These are phyloP conservation scores for Aspergillus sclerotioniger DNA, from an alignment of 495 filamentous ascomycete species.

Conservation along the genomic window DNA sequence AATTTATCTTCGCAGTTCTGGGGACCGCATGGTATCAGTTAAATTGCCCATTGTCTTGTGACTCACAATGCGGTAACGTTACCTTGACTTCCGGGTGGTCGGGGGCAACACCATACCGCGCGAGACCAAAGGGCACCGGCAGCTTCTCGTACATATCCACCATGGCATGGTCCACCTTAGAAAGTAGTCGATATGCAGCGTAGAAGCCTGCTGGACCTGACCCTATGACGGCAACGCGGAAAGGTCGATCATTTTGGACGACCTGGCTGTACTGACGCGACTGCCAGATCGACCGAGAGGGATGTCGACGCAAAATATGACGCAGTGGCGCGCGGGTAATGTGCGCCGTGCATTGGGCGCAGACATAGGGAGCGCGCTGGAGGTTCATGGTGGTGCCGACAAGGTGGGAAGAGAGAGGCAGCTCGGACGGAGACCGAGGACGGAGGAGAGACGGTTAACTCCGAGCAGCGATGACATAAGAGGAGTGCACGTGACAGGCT, in stretches of 20 bases:
- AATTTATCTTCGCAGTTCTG: conserved; percentile 96
- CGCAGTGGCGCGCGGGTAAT: conserved; percentile 14
- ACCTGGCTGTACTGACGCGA: conserved; percentile 34
- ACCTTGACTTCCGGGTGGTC: conserved; percentile 99
- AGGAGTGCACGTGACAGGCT: conserved; percentile 28
- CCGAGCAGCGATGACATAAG: conserved; percentile 3
- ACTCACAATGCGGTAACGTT: conserved; percentile 18
- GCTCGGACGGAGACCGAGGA: neutral
- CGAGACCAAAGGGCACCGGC: conserved; percentile 88
- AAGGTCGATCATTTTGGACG: conserved; percentile 48
- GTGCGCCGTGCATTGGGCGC: conserved; percentile 34
- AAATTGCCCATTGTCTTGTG: neutral
- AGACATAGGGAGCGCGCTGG: conserved; percentile 29
- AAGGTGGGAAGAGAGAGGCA: neutral
- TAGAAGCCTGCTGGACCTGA: conserved; percentile 98
- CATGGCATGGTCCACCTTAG: conserved; percentile 63
- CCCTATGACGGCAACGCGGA: conserved; percentile 84
- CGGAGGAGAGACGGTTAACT: neutral
- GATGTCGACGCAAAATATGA: conserved; percentile 3
- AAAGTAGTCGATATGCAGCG: conserved; percentile 78
- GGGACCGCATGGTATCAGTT: neutral
- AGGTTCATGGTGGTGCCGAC: conserved; percentile 26
- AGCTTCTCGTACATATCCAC: conserved; percentile 97
- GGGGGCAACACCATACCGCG: conserved; percentile 90
- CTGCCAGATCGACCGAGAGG: conserved; percentile 14